phyloP scores from a whole-genome alignment of 345 rosid species.

The Ceriops zippeliana region DNA sequence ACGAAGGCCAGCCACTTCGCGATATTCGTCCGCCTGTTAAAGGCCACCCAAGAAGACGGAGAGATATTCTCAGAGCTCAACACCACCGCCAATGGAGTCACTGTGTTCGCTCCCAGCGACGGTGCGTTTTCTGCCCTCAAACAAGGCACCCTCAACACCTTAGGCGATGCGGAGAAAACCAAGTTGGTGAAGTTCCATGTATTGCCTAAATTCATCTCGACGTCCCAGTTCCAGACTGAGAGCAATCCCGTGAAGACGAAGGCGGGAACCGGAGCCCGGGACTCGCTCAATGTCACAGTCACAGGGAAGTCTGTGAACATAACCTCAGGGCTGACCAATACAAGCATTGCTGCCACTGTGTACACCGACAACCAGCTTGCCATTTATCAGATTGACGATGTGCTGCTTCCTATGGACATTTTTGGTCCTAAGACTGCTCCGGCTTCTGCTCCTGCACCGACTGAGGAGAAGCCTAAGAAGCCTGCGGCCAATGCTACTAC shows the following conservation, averaged over 20 bases:
- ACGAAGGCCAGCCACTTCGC: conserved; percentile 20
- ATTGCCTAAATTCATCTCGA: conserved; percentile 28
- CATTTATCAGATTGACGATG: conserved; percentile 37
- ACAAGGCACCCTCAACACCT: conserved; percentile 17
- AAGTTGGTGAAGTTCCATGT: conserved; percentile 41
- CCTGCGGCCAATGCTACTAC: neutral
- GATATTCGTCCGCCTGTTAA: conserved; percentile 20
- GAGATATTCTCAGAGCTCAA: conserved; percentile 18
- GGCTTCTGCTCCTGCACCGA: conserved; percentile 16
- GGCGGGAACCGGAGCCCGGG: conserved; percentile 31
- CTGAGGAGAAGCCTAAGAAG: conserved; percentile 6
- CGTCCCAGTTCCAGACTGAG: conserved; percentile 39
- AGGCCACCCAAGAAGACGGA: conserved; percentile 17
- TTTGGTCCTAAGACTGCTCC: conserved; percentile 24
- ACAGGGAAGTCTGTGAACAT: conserved; percentile 23
- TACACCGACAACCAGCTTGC: conserved; percentile 36
- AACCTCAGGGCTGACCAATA: conserved; percentile 31
- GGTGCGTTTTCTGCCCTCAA: conserved; percentile 20
- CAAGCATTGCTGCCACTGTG: conserved; percentile 32
- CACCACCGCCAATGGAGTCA: conserved; percentile 25
- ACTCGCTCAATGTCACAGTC: conserved; percentile 32
- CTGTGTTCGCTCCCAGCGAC: conserved; percentile 27
- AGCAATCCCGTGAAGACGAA: conserved; percentile 42
- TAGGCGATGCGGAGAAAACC: conserved; percentile 28
- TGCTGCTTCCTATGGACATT: conserved; percentile 31